Conservation (phyloP, 768 basidiomycete genomes). For the Tricholomella constricta region DNA sequence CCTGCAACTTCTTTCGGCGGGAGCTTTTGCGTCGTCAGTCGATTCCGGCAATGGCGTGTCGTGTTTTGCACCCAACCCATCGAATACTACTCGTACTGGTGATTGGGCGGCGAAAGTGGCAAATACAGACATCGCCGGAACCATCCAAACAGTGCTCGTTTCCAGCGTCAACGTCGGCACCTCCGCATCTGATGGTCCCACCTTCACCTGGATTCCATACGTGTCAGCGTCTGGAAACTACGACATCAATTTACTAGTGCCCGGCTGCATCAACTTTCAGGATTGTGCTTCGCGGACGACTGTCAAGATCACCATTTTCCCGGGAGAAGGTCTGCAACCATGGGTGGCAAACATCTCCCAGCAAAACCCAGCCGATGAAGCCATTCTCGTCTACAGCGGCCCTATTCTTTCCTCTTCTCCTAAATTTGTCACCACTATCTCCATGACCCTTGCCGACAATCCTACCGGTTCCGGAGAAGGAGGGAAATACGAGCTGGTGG, state of each 20-base stretch:
- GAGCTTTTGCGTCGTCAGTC: slow-evolving; percentile 84
- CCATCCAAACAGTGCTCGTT: slow-evolving; percentile 72
- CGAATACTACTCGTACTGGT: slow-evolving; percentile 68
- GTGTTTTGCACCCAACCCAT: slow-evolving; percentile 78
- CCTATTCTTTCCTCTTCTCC: slow-evolving; percentile 76
- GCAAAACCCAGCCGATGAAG: slow-evolving; percentile 63
- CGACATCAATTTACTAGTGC: slow-evolving; percentile 79
- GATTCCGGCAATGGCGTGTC: slow-evolving; percentile 59
- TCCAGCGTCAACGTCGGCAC: slow-evolving; percentile 69
- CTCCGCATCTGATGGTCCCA: slow-evolving; percentile 61
- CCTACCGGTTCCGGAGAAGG: slow-evolving; percentile 65
- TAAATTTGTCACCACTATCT: slow-evolving; percentile 72
- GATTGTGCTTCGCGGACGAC: slow-evolving; percentile 82
- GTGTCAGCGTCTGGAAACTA: slow-evolving; percentile 90
- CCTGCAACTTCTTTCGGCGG: slow-evolving; percentile 89
- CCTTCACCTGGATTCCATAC: slow-evolving; percentile 88
- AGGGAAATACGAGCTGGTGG: slow-evolving; percentile 80
- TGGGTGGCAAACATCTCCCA: slow-evolving; percentile 75
- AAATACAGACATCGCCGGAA: slow-evolving; percentile 77
- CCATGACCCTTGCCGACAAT: slow-evolving; percentile 67
- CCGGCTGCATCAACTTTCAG: slow-evolving; percentile 80
- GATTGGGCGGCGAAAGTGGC: slow-evolving; percentile 66
- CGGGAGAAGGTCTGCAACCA: slow-evolving; percentile 65
- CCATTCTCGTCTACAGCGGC: slow-evolving; percentile 73
- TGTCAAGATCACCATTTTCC: slow-evolving; percentile 82